Conservation (phyloP, 2,329 filamentous ascomycete species). For the Orbilia quercus region DNA sequence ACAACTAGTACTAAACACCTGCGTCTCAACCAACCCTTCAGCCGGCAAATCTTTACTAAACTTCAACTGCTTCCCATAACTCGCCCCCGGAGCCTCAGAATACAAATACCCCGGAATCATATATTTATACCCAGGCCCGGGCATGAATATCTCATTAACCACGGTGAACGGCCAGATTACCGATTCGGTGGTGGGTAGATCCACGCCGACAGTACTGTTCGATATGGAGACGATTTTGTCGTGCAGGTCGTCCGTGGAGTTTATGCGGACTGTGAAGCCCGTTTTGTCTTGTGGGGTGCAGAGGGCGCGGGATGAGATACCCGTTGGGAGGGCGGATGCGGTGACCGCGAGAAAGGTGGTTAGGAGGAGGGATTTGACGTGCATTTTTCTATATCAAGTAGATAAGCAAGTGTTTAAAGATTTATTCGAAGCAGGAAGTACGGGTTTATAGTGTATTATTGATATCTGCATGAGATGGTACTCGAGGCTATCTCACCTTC, state of each 20-base stretch:
- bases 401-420: too few species aligned
- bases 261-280: slow-evolving; percentile 52
- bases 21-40: slow-evolving; percentile 9
- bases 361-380: slow-evolving; percentile 33
- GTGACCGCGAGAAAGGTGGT: slow-evolving; percentile 29
- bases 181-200: slow-evolving; percentile 39
- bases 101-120: slow-evolving; percentile 41
- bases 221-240: slow-evolving; percentile 45
- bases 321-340: slow-evolving; percentile 32
- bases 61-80: slow-evolving; percentile 34
- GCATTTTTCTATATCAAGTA: slow-evolving; percentile 33
- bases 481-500: too few species aligned
- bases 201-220: slow-evolving; percentile 32
- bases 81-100: neutral
- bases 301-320: slow-evolving; percentile 21
- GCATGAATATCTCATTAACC: slow-evolving; percentile 32
- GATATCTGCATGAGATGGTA: too few species aligned
- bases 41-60: slow-evolving; percentile 42
- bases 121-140: slow-evolving; percentile 52
- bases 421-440: too few species aligned
- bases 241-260: slow-evolving; percentile 45
- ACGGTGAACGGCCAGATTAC: slow-evolving; percentile 47
- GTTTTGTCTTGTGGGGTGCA: slow-evolving; percentile 50
- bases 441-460: too few species aligned
- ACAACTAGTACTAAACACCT: slow-evolving; percentile 49